Percentiles rank a stretch among this genome's conserved stretches.
Evolutionary conservation across 2,329 filamentous ascomycete species (phyloP).

Genomic region (Cryoendolithus antarcticus): DNA sequence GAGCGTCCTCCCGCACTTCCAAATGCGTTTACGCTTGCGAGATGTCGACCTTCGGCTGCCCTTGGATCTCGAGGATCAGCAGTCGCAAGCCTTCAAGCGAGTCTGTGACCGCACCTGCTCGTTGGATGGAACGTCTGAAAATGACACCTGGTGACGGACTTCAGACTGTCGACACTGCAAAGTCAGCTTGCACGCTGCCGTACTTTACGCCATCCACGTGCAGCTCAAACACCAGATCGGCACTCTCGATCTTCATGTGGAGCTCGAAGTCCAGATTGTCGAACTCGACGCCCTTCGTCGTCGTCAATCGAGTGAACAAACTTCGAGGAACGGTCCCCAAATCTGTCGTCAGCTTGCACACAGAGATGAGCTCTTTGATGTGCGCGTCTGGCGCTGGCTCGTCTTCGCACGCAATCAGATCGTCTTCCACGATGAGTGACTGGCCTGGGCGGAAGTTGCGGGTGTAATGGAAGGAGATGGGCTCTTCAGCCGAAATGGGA

Average conservation of each 20-base stretch:
- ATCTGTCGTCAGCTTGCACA: conserved; percentile 69
- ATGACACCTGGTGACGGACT: background rate
- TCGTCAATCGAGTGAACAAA: conserved; percentile 63
- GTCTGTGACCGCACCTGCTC: no score
- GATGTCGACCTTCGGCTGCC: no score
- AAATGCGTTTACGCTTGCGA: no score
- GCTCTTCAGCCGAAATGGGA: conserved; percentile 58
- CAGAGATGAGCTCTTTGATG: conserved; percentile 47
- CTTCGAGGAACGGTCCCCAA: conserved; percentile 61
- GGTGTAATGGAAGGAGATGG: conserved; percentile 75
- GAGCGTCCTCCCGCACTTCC: conserved; percentile 3
- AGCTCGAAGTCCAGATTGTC: conserved; percentile 72
- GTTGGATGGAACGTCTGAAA: background rate
- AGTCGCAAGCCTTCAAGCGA: no score
- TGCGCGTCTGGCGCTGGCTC: conserved; percentile 49
- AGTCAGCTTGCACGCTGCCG: conserved; percentile 65
- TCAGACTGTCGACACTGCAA: conserved; percentile 22
- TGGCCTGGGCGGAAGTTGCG: conserved; percentile 72
- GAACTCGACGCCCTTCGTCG: conserved; percentile 68
- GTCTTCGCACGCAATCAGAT: conserved; percentile 62
- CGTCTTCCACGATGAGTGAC: conserved; percentile 65
- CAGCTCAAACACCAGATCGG: conserved; percentile 63
- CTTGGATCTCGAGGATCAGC: no score
- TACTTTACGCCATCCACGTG: conserved; percentile 69
- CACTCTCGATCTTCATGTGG: conserved; percentile 72